Base-by-base conservation (phyloP, 495 filamentous ascomycete species). In the Xylaria acuta region DNA sequence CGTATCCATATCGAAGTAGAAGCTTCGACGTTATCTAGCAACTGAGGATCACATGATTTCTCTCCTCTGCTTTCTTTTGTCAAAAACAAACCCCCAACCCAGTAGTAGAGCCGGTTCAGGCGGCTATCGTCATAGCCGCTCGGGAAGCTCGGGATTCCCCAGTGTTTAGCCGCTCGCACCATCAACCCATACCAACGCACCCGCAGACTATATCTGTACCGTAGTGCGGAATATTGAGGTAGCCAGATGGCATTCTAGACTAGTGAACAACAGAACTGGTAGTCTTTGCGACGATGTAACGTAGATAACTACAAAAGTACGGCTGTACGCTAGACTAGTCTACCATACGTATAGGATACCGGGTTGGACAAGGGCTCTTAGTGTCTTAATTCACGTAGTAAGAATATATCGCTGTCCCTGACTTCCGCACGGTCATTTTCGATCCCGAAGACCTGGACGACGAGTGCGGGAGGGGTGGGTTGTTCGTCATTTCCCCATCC, bases 401-500 rank as follows among this genome's bases (percentile, higher is more conserved):
- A 67, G 45, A 67, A 67, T 6, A 47, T 12, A 16, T 32, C 64
- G 45, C 45, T 12, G 64, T 67, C 32, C 64, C 45, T 40, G 64
- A 38, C 9, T 53, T 9, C 14, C 64, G 64, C 64, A 67, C 64
- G 64, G 64, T 53, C 45, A 3, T 67, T 67, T 43, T 51, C 40
- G 64, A 67, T 53, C 43, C 64, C 64, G 64, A 67, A 53, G 45
- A 47, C 43, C 64, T 67, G 64, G 64, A 20, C 27, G 36, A 38
- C n/a, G 63, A 51, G 63, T 38, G 64, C 32, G 64, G 45, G 64
- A 18, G 45, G 64, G 45, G n/a, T 12, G 58, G 34, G 18, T 12
- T 60, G 34, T 27, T 67, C 45, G 64, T 53, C 64, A 67, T 67
- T 67, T 49, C 64, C 64, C 64, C 64, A 67, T 67, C 64, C 45